A percentile compares a stretch with the other conserved stretches of the same genome.
These are phyloP conservation scores for Aegle marmelos DNA, from an alignment of 345 rosid species.

Conservation along the genomic window DNA sequence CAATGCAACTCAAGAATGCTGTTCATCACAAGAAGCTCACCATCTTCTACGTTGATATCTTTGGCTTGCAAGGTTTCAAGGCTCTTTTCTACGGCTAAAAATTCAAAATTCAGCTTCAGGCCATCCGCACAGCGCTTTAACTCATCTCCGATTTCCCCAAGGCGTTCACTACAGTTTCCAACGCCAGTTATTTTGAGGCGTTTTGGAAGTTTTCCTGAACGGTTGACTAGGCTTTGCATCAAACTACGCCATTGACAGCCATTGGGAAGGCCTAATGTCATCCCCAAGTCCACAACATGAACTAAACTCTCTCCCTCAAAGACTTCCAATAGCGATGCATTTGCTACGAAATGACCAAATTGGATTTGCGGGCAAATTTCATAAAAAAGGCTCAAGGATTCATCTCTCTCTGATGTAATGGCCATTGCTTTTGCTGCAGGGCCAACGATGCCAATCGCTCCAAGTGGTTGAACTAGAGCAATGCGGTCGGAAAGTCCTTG, in stretches of 20 bases:
- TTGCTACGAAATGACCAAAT: constrained; percentile 44
- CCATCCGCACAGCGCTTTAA: constrained; percentile 20
- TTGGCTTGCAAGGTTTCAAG: constrained; percentile 33
- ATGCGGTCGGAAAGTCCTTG: constrained; percentile 48
- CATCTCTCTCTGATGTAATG: constrained; percentile 29
- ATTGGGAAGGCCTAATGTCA: constrained; percentile 37
- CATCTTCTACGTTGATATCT: constrained; percentile 22
- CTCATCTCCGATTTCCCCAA: constrained; percentile 30
- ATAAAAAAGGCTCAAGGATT: constrained; percentile 38
- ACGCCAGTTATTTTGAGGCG: constrained; percentile 39
- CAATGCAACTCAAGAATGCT: constrained; percentile 50
- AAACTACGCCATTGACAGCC: constrained; percentile 43
- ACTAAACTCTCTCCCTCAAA: constrained; percentile 60
- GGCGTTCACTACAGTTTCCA: constrained; percentile 24
- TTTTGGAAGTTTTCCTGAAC: constrained; percentile 22
- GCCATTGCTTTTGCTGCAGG: background rate
- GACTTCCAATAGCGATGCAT: constrained; percentile 47
- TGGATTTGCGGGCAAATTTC: constrained; percentile 51
- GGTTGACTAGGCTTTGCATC: constrained; percentile 32
- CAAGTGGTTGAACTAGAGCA: constrained; percentile 37
- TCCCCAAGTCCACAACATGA: constrained; percentile 49
- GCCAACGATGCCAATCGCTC: constrained; percentile 24
- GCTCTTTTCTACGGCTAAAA: constrained; percentile 23
- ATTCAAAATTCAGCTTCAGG: constrained; percentile 31
- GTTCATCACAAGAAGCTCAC: constrained; percentile 37